These are phyloP conservation scores for Tuber brumale DNA, from an alignment of 495 filamentous ascomycete species.

Conservation along the genomic window DNA sequence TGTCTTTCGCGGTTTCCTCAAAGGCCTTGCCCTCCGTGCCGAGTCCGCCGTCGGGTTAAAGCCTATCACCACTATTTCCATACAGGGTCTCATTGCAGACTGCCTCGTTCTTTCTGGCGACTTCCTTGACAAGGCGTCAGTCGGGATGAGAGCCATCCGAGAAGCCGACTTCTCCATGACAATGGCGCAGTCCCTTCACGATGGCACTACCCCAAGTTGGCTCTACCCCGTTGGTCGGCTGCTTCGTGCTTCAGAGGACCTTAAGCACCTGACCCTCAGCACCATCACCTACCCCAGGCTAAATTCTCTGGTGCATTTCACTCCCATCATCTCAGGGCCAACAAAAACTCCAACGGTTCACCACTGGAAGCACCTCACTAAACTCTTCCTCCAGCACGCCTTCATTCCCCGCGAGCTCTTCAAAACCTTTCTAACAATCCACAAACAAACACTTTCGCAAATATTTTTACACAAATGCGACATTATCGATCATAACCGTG, in stretches of 20 bases:
- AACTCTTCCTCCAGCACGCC: background rate
- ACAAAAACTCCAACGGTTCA: background rate
- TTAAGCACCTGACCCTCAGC: background rate
- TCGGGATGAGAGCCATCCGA: background rate
- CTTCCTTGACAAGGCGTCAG: background rate
- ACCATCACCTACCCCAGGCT: background rate
- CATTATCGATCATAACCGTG: background rate
- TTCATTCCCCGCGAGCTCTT: constrained; percentile 3
- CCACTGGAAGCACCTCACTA: background rate
- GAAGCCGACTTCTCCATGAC: background rate
- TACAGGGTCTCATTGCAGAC: background rate
- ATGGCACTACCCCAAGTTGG: background rate
- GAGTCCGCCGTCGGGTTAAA: background rate
- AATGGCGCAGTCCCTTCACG: constrained; percentile 1
- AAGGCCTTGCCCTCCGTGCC: background rate
- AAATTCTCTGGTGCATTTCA: background rate
- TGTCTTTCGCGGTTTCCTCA: background rate
- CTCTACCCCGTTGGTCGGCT: constrained; percentile 1
- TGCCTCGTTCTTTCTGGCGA: background rate
- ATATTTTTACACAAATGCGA: background rate
- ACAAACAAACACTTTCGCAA: background rate
- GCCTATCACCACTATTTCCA: background rate
- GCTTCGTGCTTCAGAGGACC: background rate
- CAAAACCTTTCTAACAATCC: background rate
- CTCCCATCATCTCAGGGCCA: background rate